Evolutionary conservation across 331 rosid genomes (phyloP).

Genomic region (Stylosanthes scabra): DNA sequence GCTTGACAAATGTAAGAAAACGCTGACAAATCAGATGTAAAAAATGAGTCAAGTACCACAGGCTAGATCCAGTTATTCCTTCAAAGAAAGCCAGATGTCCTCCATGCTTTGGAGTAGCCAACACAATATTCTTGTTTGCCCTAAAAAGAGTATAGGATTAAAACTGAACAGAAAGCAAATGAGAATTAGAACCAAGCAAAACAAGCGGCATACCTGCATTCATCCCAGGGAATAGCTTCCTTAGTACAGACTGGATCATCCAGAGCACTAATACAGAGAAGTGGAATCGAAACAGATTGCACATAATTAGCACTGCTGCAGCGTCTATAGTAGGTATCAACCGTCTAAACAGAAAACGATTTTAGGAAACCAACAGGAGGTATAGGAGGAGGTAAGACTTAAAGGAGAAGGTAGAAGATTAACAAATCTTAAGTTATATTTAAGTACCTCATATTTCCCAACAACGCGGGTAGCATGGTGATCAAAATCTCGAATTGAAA

Average conservation of each 20-base stretch:
- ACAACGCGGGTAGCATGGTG: conserved; percentile 82
- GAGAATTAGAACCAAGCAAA: conserved; percentile 20
- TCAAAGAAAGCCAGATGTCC: conserved; percentile 94
- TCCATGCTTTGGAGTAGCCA: conserved; percentile 87
- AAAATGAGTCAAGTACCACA: conserved; percentile 62
- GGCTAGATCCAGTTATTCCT: conserved; percentile 79
- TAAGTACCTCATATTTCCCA: conserved; percentile 86
- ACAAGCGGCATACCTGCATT: conserved; percentile 78
- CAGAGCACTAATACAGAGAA: conserved; percentile 92
- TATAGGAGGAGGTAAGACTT: conserved; percentile 24
- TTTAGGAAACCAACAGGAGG: conserved; percentile 16
- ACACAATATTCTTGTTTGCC: conserved; percentile 75
- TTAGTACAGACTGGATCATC: conserved; percentile 96
- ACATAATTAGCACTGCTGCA: conserved; percentile 78
- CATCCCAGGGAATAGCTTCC: conserved; percentile 99
- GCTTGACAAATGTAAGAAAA: conserved; percentile 14
- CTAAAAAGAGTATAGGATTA: conserved; percentile 45
- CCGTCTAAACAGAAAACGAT: conserved; percentile 66
- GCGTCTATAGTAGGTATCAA: conserved; percentile 91
- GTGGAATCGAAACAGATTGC: conserved; percentile 83
- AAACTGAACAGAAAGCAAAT: conserved; percentile 30
- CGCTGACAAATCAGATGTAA: conserved; percentile 26
- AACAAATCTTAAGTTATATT: conserved; percentile 21
- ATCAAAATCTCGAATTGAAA: conserved; percentile 90
- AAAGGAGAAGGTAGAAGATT: conserved; percentile 17